phyloP scores from a whole-genome alignment of 169 alveolate species.

The Perkinsus chesapeaki region DNA sequence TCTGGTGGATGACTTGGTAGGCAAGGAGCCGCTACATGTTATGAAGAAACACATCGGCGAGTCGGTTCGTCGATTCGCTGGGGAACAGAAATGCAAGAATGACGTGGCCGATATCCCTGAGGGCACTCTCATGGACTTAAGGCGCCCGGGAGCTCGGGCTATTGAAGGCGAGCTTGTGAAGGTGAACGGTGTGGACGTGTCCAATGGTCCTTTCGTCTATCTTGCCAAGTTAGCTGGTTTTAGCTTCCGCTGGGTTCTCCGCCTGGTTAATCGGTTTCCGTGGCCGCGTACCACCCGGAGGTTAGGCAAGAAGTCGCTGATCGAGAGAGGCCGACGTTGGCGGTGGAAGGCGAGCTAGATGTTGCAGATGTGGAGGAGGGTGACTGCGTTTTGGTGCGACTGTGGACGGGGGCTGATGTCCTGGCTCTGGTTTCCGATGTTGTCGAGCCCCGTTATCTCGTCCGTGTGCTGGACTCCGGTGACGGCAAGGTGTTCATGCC shows the following conservation, averaged over 20 bases:
- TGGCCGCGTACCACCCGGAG: neutral
- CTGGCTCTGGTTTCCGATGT: neutral
- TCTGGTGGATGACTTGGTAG: too few species aligned
- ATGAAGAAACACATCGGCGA: neutral
- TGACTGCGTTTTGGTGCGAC: neutral
- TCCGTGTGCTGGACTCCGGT: neutral
- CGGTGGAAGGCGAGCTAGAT: neutral
- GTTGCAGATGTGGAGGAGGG: neutral
- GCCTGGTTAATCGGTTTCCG: neutral
- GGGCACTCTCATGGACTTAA: neutral
- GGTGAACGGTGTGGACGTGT: neutral
- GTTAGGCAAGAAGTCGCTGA: neutral
- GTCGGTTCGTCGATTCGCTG: neutral
- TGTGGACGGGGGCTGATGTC: neutral
- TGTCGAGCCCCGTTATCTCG: neutral
- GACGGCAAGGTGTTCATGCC: neutral
- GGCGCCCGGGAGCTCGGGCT: neutral
- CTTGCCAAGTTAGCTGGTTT: neutral
- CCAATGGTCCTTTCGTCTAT: neutral
- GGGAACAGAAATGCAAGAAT: neutral
- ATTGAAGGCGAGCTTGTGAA: neutral
- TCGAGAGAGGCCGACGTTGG: neutral
- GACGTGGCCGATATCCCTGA: neutral
- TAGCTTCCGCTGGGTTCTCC: neutral
- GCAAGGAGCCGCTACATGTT: too few species aligned